phyloP scores from a whole-genome alignment of 2,329 filamentous ascomycete species.

The Byssoonygena ceratinophila region DNA sequence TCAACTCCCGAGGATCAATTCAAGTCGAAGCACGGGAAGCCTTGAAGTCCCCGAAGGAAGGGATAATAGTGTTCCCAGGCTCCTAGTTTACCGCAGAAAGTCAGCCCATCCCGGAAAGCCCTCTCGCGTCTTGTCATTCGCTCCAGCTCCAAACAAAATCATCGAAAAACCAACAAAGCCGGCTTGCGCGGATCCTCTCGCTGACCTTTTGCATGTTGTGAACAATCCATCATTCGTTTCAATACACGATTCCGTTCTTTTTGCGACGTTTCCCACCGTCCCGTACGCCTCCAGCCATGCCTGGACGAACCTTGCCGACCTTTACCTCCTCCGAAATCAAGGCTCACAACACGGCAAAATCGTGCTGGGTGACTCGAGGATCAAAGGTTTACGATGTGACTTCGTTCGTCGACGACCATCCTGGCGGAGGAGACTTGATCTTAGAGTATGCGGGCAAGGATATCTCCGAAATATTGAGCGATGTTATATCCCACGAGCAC shows the following conservation, averaged over 20 bases:
- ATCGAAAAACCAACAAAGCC: not conserved
- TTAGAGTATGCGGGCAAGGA: slow-evolving; percentile 86
- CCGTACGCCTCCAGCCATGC: slow-evolving; percentile 45
- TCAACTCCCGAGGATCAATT: not conserved
- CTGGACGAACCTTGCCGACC: slow-evolving; percentile 68
- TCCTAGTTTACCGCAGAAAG: not conserved
- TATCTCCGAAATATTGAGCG: slow-evolving; percentile 68
- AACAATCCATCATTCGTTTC: slow-evolving; percentile 3
- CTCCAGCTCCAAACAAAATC: not conserved
- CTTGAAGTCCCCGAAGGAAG: not conserved
- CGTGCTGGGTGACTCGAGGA: slow-evolving; percentile 87
- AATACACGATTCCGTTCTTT: not conserved
- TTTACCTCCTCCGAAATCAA: slow-evolving; percentile 72
- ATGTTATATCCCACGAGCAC: slow-evolving; percentile 72
- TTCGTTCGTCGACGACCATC: slow-evolving; percentile 79
- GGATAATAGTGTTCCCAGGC: not conserved
- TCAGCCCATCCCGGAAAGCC: slow-evolving; percentile 6
- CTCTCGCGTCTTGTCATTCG: not conserved
- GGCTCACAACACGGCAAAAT: slow-evolving; percentile 65
- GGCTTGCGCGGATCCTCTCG: slow-evolving; percentile 10
- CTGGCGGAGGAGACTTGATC: slow-evolving; percentile 78
- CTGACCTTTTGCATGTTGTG: slow-evolving; percentile 3
- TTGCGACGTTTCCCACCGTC: not conserved
- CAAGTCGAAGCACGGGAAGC: not conserved
- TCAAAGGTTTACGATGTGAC: slow-evolving; percentile 92